Evolutionary conservation across 75 land plant genomes (phyloP).

Genomic region (Pinus taeda): DNA sequence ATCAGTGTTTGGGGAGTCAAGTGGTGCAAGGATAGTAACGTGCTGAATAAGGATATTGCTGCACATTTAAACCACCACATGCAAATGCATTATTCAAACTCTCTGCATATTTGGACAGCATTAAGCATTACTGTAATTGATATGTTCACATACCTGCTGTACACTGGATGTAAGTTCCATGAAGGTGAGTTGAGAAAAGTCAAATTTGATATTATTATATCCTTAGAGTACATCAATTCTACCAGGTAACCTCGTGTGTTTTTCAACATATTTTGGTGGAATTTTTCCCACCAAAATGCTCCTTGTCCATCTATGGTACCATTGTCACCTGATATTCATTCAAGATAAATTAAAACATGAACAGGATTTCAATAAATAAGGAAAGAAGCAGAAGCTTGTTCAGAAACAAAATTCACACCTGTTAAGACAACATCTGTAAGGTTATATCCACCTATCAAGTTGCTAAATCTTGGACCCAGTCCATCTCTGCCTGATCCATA

Average conservation of each 20-base stretch:
- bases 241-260: constrained; percentile 59
- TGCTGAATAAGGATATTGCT: constrained; percentile 55
- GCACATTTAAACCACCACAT: neutral
- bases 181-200: constrained; percentile 61
- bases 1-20: constrained; percentile 79
- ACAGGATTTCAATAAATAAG: neutral
- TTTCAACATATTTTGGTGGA: constrained; percentile 28
- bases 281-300: constrained; percentile 55
- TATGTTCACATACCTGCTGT: constrained; percentile 42
- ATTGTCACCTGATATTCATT: constrained; percentile 49
- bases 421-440: constrained; percentile 73
- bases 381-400: neutral
- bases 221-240: constrained; percentile 46
- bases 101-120: constrained; percentile 2
- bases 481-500: constrained; percentile 68
- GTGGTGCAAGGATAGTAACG: constrained; percentile 78
- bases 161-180: constrained; percentile 80
- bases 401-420: constrained; percentile 21
- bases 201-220: constrained; percentile 52
- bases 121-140: neutral
- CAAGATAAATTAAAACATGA: neutral
- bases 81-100: neutral
- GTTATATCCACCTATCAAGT: constrained; percentile 59
- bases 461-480: constrained; percentile 46
- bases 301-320: constrained; percentile 84